phyloP scores from a whole-genome alignment of 208 protist genomes.

The Leishmania amazonensis region DNA sequence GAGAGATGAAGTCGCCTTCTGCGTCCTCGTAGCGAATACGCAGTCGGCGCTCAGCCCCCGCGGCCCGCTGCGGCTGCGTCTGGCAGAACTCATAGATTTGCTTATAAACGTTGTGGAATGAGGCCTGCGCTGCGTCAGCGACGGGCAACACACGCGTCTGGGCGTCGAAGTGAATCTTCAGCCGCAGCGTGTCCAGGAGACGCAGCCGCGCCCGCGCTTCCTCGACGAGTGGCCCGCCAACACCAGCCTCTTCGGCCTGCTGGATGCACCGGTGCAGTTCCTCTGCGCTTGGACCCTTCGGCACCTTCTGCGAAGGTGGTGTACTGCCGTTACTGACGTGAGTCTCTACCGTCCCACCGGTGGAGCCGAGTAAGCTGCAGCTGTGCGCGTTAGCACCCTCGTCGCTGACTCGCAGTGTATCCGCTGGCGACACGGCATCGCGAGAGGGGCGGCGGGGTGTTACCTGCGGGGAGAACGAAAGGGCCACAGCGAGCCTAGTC shows the following conservation, averaged over 20 bases:
- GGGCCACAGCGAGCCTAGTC: background rate
- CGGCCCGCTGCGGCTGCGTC: conserved; percentile 1
- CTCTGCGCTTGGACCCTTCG: conserved; percentile 7
- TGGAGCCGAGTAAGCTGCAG: background rate
- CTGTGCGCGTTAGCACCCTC: conserved; percentile 5
- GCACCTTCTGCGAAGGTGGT: no score
- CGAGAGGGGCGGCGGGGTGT: conserved; percentile 20
- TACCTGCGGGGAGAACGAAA: conserved; percentile 15
- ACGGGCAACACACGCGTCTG: conserved; percentile 66
- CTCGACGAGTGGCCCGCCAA: conserved; percentile 46
- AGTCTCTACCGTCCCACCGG: background rate
- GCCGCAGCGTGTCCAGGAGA: conserved; percentile 38
- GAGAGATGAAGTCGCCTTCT: conserved; percentile 83
- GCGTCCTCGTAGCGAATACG: conserved; percentile 80
- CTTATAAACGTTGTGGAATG: conserved; percentile 59
- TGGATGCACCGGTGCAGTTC: conserved; percentile 39
- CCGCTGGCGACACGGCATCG: background rate
- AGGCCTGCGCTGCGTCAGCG: conserved; percentile 35
- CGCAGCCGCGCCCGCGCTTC: conserved; percentile 43
- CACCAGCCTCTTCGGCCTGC: conserved; percentile 50
- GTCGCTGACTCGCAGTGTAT: conserved; percentile 16
- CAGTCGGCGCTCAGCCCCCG: conserved; percentile 39
- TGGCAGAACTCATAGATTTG: conserved; percentile 60
- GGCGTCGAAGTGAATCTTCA: conserved; percentile 84
- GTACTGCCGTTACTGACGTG: conserved; percentile 7